These are phyloP conservation scores for Globisporangium middletonii DNA, from an alignment of 352 stramenopile genomes.

Conservation along the genomic window DNA sequence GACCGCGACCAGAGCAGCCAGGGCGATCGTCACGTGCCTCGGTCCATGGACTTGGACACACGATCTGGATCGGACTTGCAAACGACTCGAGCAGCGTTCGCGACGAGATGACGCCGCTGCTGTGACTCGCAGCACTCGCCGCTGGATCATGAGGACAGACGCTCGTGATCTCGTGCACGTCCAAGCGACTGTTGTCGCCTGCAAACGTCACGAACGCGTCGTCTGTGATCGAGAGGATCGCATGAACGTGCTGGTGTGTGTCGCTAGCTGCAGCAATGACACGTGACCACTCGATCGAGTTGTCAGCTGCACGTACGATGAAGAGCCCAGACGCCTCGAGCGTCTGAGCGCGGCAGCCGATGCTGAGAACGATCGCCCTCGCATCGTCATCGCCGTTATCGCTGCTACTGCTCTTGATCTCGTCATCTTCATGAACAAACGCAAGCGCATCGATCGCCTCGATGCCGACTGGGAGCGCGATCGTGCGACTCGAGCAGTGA, in stretches of 20 bases:
- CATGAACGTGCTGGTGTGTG: neutral
- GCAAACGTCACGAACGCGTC: constrained; percentile 5
- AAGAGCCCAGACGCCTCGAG: neutral
- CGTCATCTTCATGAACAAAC: constrained; percentile 7
- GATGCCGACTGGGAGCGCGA: constrained; percentile 2
- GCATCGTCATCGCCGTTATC: neutral
- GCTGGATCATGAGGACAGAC: neutral
- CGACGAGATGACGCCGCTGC: neutral
- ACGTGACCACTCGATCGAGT: constrained; percentile 1
- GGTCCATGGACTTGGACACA: constrained; percentile 1
- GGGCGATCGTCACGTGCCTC: neutral
- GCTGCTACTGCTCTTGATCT: neutral
- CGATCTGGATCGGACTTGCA: constrained; percentile 12
- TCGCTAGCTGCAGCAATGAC: neutral
- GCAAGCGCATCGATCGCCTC: constrained; percentile 2
- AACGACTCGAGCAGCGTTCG: constrained; percentile 9
- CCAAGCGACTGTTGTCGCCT: constrained; percentile 2
- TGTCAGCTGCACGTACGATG: neutral
- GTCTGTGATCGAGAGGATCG: neutral
- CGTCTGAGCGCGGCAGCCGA: neutral
- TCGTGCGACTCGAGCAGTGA: neutral
- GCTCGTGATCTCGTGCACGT: constrained; percentile 3
- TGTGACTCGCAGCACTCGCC: neutral
- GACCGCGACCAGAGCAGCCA: too few species aligned
- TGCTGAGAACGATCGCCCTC: neutral